Evolutionary conservation across 805 yeast genomes (phyloP).

Genomic region (Torulaspora indica): DNA sequence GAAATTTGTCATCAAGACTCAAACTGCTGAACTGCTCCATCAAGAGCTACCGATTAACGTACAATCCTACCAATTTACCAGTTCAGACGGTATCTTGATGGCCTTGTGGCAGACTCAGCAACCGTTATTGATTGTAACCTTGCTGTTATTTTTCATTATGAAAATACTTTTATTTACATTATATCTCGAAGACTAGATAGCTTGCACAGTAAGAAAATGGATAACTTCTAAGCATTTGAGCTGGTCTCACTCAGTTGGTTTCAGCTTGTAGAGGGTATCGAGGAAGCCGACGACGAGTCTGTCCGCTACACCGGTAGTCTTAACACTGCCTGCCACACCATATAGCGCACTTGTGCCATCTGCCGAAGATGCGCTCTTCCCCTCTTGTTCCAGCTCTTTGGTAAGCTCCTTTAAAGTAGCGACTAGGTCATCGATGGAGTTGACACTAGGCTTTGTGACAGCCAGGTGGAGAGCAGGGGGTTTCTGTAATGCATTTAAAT

Average conservation of each 20-base stretch:
- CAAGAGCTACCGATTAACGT: neutral
- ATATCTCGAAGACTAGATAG: neutral
- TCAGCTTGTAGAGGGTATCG: conserved; percentile 67
- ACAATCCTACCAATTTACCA: neutral
- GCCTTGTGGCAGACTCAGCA: neutral
- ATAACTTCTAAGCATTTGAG: neutral
- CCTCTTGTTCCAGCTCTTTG: conserved; percentile 37
- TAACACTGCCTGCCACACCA: conserved; percentile 92
- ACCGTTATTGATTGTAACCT: neutral
- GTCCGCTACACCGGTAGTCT: conserved; percentile 80
- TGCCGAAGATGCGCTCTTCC: conserved; percentile 29
- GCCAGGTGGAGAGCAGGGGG: conserved; percentile 94
- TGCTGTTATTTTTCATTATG: neutral
- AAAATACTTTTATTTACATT: neutral
- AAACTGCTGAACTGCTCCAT: conserved; percentile 17
- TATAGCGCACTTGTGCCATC: conserved; percentile 83
- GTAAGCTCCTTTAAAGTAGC: conserved; percentile 46
- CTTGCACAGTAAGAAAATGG: neutral
- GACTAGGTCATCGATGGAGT: conserved; percentile 57
- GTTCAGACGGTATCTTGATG: neutral
- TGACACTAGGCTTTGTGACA: conserved; percentile 64
- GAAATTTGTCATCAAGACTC: conserved; percentile 14
- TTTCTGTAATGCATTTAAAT: conserved; percentile 74
- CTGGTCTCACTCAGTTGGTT: conserved; percentile 13
- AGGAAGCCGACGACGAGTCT: conserved; percentile 72